Percentiles rank a stretch among this genome's conserved stretches.
Evolutionary conservation across 148 eudicot species (phyloP).

Genomic region (Pouteria glomerata): DNA sequence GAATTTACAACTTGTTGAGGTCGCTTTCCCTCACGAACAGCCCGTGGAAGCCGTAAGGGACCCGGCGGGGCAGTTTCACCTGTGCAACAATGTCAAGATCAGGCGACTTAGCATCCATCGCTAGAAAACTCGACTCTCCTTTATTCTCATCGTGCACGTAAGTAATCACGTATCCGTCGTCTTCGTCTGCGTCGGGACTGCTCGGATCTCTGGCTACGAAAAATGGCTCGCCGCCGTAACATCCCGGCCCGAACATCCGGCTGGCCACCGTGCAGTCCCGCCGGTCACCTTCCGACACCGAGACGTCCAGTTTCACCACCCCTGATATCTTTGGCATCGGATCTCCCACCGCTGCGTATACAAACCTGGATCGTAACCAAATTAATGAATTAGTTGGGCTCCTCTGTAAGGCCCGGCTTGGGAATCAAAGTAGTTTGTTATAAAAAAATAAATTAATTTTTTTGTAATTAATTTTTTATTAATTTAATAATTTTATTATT

Average conservation of each 20-base stretch:
- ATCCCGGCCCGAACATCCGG: constrained; percentile 36
- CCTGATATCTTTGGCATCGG: constrained; percentile 48
- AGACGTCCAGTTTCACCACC: constrained; percentile 59
- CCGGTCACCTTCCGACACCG: constrained; percentile 21
- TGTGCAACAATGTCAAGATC: constrained; percentile 46
- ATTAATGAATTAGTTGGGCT: not conserved
- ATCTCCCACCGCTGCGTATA: constrained; percentile 49
- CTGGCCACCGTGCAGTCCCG: constrained; percentile 45
- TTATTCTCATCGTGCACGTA: constrained; percentile 50
- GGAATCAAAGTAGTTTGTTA: too few relatives aligned
- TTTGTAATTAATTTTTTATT: too few relatives aligned
- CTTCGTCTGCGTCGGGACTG: constrained; percentile 48
- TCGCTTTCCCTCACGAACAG: constrained; percentile 49
- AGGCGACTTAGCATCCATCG: constrained; percentile 66
- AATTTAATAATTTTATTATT: too few relatives aligned
- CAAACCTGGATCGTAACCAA: constrained; percentile 22
- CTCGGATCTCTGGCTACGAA: constrained; percentile 56
- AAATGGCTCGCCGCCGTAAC: constrained; percentile 69
- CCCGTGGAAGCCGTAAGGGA: constrained; percentile 82
- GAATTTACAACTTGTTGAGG: constrained; percentile 28
- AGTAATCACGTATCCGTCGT: constrained; percentile 56
- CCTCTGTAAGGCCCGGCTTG: too few relatives aligned
- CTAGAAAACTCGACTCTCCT: constrained; percentile 49
- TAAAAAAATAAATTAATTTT: too few relatives aligned
- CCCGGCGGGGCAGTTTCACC: constrained; percentile 55